phyloP scores from a whole-genome alignment of 768 basidiomycete genomes.

The Hygrocybe coccinea region DNA sequence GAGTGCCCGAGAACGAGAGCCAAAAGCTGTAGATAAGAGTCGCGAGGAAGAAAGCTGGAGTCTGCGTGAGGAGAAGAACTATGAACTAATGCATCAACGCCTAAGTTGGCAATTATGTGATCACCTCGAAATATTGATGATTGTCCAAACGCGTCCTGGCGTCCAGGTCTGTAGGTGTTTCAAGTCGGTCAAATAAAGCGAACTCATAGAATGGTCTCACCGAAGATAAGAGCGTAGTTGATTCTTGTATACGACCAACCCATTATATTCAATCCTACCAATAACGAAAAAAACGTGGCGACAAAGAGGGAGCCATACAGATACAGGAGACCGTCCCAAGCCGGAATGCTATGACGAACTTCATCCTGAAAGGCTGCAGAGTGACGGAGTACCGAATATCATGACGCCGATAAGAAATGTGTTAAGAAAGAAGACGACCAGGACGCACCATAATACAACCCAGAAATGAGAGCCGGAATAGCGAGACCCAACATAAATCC shows the following conservation, averaged over 20 bases:
- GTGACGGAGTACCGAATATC: neutral
- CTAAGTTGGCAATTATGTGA: slow-evolving; percentile 1
- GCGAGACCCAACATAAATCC: slow-evolving; percentile 70
- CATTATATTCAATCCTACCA: slow-evolving; percentile 79
- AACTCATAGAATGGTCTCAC: slow-evolving; percentile 36
- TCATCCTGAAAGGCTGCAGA: slow-evolving; percentile 49
- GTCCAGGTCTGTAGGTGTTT: slow-evolving; percentile 53
- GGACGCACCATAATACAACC: slow-evolving; percentile 52
- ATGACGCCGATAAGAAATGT: neutral
- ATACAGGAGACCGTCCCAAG: slow-evolving; percentile 69
- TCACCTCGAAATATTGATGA: slow-evolving; percentile 63
- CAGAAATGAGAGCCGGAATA: slow-evolving; percentile 61
- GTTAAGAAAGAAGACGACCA: neutral
- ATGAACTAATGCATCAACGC: neutral
- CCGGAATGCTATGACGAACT: slow-evolving; percentile 52
- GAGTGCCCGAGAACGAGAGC: slow-evolving; percentile 71
- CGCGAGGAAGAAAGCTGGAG: slow-evolving; percentile 69
- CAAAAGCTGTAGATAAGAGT: slow-evolving; percentile 77
- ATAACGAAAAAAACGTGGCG: slow-evolving; percentile 67
- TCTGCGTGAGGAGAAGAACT: slow-evolving; percentile 38
- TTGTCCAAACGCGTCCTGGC: slow-evolving; percentile 67
- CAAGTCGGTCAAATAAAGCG: slow-evolving; percentile 1
- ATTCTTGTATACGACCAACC: slow-evolving; percentile 75
- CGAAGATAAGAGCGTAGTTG: slow-evolving; percentile 90
- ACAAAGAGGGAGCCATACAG: slow-evolving; percentile 75